These are phyloP conservation scores for Handroanthus guayacan DNA, from an alignment of 257 asterid genomes.

Conservation along the genomic window DNA sequence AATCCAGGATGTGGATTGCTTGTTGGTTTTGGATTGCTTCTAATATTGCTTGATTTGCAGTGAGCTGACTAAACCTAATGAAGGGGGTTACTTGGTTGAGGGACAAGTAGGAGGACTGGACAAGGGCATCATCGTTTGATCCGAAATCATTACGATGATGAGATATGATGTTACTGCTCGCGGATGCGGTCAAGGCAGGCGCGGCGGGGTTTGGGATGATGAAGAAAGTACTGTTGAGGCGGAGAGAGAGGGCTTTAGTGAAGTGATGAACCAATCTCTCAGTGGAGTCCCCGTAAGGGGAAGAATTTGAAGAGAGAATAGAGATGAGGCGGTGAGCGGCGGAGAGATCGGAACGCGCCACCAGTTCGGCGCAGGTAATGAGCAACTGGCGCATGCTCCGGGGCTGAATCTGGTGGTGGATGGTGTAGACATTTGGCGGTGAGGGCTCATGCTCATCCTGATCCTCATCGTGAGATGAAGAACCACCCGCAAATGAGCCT, in stretches of 20 bases:
- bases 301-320: constrained; percentile 60
- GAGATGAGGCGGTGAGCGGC: constrained; percentile 78
- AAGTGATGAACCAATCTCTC: constrained; percentile 88
- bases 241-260: constrained; percentile 75
- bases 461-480: constrained; percentile 67
- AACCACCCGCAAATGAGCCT: constrained; percentile 70
- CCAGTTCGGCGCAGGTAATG: constrained; percentile 77
- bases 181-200: background rate
- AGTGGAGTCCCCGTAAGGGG: constrained; percentile 88
- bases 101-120: constrained; percentile 78
- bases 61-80: constrained; percentile 80
- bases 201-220: constrained; percentile 6
- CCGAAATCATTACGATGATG: background rate
- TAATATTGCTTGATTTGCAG: constrained; percentile 92
- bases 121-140: constrained; percentile 41
- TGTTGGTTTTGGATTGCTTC: constrained; percentile 74
- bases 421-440: constrained; percentile 49
- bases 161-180: background rate
- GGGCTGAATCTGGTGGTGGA: constrained; percentile 36
- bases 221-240: constrained; percentile 51
- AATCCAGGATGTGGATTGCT: constrained; percentile 85
- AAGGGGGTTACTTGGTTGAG: constrained; percentile 88
- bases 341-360: constrained; percentile 73
- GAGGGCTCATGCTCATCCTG: constrained; percentile 47
- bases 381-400: constrained; percentile 79